Conservation (phyloP, 2,329 filamentous ascomycete species). For the Venturia asperata region DNA sequence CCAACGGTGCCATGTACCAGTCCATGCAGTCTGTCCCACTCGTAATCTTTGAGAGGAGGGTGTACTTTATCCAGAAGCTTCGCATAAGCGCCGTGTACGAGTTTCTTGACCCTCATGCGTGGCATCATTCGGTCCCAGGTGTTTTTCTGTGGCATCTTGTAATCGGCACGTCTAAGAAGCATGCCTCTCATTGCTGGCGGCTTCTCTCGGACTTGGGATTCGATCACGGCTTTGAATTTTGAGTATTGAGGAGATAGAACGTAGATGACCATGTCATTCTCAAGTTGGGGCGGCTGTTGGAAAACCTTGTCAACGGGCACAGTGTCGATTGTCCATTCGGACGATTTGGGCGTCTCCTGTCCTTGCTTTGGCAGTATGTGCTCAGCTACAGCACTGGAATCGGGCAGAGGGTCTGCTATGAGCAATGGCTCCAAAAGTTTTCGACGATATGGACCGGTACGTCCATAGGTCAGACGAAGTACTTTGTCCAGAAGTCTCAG, state of each 20-base stretch:
- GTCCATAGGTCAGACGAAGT: slow-evolving; percentile 50
- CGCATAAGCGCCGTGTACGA: slow-evolving; percentile 39
- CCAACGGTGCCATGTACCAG: slow-evolving; percentile 32
- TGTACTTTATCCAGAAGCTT: slow-evolving; percentile 36
- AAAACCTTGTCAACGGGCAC: slow-evolving; percentile 15
- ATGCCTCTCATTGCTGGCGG: background rate
- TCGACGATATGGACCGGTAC: slow-evolving; percentile 46
- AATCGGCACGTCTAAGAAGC: slow-evolving; percentile 26
- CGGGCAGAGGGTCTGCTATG: slow-evolving; percentile 23
- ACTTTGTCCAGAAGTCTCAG: slow-evolving; percentile 44
- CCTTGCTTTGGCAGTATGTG: background rate
- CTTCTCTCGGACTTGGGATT: slow-evolving; percentile 26
- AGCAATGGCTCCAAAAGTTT: slow-evolving; percentile 38
- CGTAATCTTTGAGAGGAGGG: slow-evolving; percentile 38
- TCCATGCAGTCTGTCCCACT: slow-evolving; percentile 39
- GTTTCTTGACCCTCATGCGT: slow-evolving; percentile 37
- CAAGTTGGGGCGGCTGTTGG: background rate
- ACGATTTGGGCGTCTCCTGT: background rate
- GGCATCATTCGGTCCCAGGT: slow-evolving; percentile 43
- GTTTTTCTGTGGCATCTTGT: slow-evolving; percentile 39
- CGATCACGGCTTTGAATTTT: slow-evolving; percentile 26
- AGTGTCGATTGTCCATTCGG: slow-evolving; percentile 1
- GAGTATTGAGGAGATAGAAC: slow-evolving; percentile 18
- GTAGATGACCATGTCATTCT: background rate
- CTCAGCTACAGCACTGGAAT: background rate